phyloP scores from a whole-genome alignment of 768 basidiomycete genomes.

The Podaxis sp. region DNA sequence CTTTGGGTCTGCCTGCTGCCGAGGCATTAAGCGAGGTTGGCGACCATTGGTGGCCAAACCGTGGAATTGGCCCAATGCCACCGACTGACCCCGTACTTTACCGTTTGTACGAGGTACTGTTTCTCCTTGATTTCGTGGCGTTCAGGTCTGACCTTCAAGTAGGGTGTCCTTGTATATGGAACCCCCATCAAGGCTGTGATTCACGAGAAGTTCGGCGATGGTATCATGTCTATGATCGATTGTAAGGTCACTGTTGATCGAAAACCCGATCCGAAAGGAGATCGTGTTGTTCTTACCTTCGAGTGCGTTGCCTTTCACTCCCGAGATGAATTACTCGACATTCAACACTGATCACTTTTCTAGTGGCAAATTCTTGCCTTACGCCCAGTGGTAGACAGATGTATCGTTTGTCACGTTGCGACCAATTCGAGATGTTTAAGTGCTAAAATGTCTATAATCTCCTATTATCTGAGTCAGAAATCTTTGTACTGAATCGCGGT shows the following conservation, averaged over 20 bases:
- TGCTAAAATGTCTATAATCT: background rate
- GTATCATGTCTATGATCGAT: conserved; percentile 90
- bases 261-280: conserved; percentile 77
- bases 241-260: conserved; percentile 67
- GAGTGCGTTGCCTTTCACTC: conserved; percentile 50
- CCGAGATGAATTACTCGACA: background rate
- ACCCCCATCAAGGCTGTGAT: conserved; percentile 81
- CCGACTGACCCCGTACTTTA: conserved; percentile 82
- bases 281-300: conserved; percentile 76
- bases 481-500: background rate
- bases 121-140: background rate
- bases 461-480: background rate
- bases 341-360: conserved; percentile 1
- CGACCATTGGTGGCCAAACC: conserved; percentile 72
- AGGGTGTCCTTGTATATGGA: conserved; percentile 78
- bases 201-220: conserved; percentile 88
- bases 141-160: background rate
- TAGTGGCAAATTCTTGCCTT: conserved; percentile 79
- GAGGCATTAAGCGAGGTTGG: conserved; percentile 50
- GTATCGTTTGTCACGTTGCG: background rate
- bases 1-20: conserved; percentile 47
- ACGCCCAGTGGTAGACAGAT: conserved; percentile 60
- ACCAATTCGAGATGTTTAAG: background rate
- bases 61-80: conserved; percentile 66
- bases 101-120: conserved; percentile 74